Conservation (phyloP, 441 rosid species). For the Francoa sonchifolia region DNA sequence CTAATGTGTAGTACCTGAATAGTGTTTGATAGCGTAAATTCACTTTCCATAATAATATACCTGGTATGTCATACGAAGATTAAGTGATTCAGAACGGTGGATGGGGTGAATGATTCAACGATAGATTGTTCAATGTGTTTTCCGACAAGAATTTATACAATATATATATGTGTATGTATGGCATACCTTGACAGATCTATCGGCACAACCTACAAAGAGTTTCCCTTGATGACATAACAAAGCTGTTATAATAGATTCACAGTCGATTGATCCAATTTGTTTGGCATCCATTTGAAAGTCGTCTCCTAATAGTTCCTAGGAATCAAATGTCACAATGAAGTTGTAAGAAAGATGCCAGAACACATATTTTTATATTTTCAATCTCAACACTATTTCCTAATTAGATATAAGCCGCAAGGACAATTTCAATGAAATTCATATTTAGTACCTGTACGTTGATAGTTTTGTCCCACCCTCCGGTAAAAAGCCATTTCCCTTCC, state of each 20-base stretch:
- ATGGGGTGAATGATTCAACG: no score
- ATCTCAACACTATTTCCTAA: background rate
- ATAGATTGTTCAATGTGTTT: no score
- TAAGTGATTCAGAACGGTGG: background rate
- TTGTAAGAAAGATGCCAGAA: background rate
- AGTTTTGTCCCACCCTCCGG: slow-evolving; percentile 82
- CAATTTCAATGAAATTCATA: background rate
- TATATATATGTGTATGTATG: background rate
- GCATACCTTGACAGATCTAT: slow-evolving; percentile 52
- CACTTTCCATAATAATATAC: slow-evolving; percentile 22
- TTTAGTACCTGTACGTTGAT: slow-evolving; percentile 44
- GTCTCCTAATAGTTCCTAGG: slow-evolving; percentile 65
- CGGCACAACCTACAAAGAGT: slow-evolving; percentile 67
- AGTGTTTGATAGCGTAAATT: no score
- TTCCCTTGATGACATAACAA: slow-evolving; percentile 62
- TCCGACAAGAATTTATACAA: background rate
- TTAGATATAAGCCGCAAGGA: background rate
- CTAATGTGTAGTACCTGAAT: no score
- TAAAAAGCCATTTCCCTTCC: slow-evolving; percentile 50
- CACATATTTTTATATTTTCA: slow-evolving; percentile 3
- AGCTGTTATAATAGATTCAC: slow-evolving; percentile 52
- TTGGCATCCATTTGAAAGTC: slow-evolving; percentile 39
- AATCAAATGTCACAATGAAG: slow-evolving; percentile 2
- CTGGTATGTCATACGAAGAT: slow-evolving; percentile 9
- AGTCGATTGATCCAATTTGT: slow-evolving; percentile 49